Evolutionary conservation across 2,329 filamentous ascomycete genomes (phyloP), one percentile per base, ranked within the genome.

Genomic region (Pseudogymnoascus sp.): DNA sequence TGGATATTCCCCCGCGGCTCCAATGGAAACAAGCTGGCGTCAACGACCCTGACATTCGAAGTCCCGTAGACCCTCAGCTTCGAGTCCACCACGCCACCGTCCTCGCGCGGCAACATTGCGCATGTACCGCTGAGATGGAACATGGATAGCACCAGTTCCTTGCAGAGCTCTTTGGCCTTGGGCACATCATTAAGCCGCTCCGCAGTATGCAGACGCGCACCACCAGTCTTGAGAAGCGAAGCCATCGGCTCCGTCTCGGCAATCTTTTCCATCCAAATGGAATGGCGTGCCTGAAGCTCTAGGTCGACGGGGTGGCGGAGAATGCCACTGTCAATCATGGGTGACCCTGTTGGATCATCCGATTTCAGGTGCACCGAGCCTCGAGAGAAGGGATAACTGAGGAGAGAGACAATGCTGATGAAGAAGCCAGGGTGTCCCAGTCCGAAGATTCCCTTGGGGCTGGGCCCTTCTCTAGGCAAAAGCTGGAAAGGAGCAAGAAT

Each of bases 271-370:
- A 76, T 67, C 43, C 72, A 75, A 31, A 74, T 71, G 4, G 74
- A 65, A 37, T 75, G 73, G 4, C 74, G 71, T 0, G 77, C 75
- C 0, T 77, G 68, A 7, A 80, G 66, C 43, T 79, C 74, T 4
- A 76, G 63, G 63, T 81, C 79, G 2, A 78, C 69, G 0, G 79
- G 77, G 63, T 81, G 76, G 6, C 75, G 73, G 16, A 81, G 71
- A 39, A 79, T 79, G 8, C 73, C 73, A 0, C 77, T 75, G 67
- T 82, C 77, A 62, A 81, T 79, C 1, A 66, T 48, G 0, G 79
- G 78, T 13, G 74, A 67, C 1, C 66, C 71, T 0, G 68, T 68
- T 0, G 75, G 71, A 51, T 79, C 71, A 0, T 75, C 48, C 0
- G 77, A 79, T 0, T 67, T 67, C 51, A 80, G 76, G 64, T 80